Evolutionary conservation across 2,329 filamentous ascomycete genomes (phyloP).

Genomic region (Penicillium sp.): DNA sequence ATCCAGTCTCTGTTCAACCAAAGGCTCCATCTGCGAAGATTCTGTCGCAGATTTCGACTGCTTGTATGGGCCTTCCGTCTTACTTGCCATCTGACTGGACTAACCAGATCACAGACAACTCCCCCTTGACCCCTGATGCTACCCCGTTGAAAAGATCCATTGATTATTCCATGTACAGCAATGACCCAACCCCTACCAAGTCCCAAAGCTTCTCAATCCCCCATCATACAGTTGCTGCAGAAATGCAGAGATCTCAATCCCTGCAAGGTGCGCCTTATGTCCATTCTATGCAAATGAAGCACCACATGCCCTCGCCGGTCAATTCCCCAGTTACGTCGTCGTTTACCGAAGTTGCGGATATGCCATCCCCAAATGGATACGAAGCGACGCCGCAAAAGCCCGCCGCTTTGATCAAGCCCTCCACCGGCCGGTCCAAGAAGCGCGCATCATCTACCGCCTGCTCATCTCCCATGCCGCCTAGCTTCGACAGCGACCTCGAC

Average conservation of each 20-base stretch:
- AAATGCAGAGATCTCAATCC: slow-evolving; percentile 47
- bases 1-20: slow-evolving; percentile 41
- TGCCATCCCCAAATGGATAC: slow-evolving; percentile 29
- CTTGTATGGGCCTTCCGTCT: slow-evolving; percentile 14
- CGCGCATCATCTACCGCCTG: slow-evolving; percentile 22
- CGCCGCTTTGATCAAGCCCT: slow-evolving; percentile 30
- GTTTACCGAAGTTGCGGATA: slow-evolving; percentile 52
- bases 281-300: slow-evolving; percentile 37
- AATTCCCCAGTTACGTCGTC: slow-evolving; percentile 47
- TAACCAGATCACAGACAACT: slow-evolving; percentile 15
- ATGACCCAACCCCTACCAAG: slow-evolving; percentile 42
- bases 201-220: slow-evolving; percentile 33
- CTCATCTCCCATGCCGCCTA: slow-evolving; percentile 36
- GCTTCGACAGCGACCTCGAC: slow-evolving; percentile 50
- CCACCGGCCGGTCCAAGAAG: slow-evolving; percentile 21
- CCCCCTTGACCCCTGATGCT: slow-evolving; percentile 63
- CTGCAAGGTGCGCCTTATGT: slow-evolving; percentile 44
- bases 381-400: slow-evolving; percentile 28
- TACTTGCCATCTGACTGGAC: too few relatives aligned
- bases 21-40: slow-evolving; percentile 37
- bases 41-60: slow-evolving; percentile 59
- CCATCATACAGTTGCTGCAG: slow-evolving; percentile 33
- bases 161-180: slow-evolving; percentile 37
- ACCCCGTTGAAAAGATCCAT: slow-evolving; percentile 52
- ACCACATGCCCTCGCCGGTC: slow-evolving; percentile 55